Evolutionary conservation across 1,284 basidiomycete species (phyloP), one percentile per base, ranked within the genome.

Genomic region (Melampsora americana): DNA sequence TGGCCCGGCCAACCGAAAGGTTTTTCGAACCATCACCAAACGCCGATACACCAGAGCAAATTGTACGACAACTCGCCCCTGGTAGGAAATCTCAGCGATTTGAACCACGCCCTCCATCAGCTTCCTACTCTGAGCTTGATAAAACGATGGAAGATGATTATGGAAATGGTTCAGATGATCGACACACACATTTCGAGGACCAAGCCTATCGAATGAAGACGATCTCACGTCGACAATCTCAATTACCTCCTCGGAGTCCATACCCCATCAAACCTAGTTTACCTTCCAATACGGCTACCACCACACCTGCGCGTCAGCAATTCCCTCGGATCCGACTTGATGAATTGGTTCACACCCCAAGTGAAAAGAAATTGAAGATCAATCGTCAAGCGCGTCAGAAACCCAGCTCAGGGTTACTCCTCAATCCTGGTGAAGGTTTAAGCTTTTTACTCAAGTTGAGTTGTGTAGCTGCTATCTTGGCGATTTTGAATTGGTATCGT

Each of bases 401-500:
- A 66, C 46, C 66, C 66, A 53, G 60, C 61, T 77, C 77, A 50
- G 78, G 79, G 39, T 78, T 64, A 23, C 62, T 77, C 65, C 42
- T 81, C 77, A 77, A 85, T 66, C 78, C 84, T 56, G 84, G 84
- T 68, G 42, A 87, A 75, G 16, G 87, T 81, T 60, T 86, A 77
- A 61, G 81, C 78, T 80, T 86, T 85, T 20, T 72, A 86, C 18
- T 80, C 84, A 67, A 79, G 84, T 32, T 83, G 85, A 20, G 82
- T 86, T 78, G 80, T 86, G 53, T 81, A 86, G 53, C 82, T 30
- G 53, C 56, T 20, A 73, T 73, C 46, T 39, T 73, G 26, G 71
- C 46, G 9, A 32, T 65, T 6, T n/a, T 73, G 62, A 73, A 66
- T 26, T 77, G 75, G 69, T 86, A 82, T 81, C 83, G 83, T 59